Evolutionary conservation across 768 basidiomycete species (phyloP), one percentile per base, ranked within the genome.

Genomic region (Exidia glandulosa): DNA sequence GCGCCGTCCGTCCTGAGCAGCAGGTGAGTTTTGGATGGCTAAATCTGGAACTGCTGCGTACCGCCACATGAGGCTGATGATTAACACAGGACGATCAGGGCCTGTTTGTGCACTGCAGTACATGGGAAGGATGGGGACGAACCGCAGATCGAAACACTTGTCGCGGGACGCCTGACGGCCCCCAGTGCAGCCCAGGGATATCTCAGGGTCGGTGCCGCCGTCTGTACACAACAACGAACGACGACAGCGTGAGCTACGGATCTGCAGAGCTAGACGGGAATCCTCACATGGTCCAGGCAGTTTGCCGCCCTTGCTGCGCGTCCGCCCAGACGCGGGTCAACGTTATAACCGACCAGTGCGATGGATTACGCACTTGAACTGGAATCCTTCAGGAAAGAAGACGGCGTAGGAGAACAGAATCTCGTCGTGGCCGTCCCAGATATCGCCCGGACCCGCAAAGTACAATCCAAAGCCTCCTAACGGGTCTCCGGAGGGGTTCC

Each of bases 391-490:
- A 29, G 77, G 73, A 72, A 88, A 86, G 72, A 74, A 83, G 32
- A 86, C 79, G 0, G 83, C 81, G 72, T 79, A 81, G 4, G 70
- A 79, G 64, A 88, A 80, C 2, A 82, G 82, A 13, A 82, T 88
- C 86, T 68, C 25, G 23, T 45, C 41, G 9, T 14, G 19, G 82
- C 85, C 25, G 84, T 87, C 3, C 72, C 78, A 57, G 77, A 77
- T 61, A 68, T 82, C 79, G 52, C 16, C 33, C 4, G 82, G 80
- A 2, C 85, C 87, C 45, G 79, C 77, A 54, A 86, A 78, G 69
- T 90, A 88, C 77, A 88, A 87, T 19, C 84, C 85, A 67, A 87
- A 73, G 16, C 86, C 86, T 57, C 85, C 84, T 57, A 72, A 72
- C 16, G 78, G 79, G 19, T 67, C 50, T 62, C 77, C 71, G 14